phyloP scores from a whole-genome alignment of 768 basidiomycete species.

The Pisolithus sp. region DNA sequence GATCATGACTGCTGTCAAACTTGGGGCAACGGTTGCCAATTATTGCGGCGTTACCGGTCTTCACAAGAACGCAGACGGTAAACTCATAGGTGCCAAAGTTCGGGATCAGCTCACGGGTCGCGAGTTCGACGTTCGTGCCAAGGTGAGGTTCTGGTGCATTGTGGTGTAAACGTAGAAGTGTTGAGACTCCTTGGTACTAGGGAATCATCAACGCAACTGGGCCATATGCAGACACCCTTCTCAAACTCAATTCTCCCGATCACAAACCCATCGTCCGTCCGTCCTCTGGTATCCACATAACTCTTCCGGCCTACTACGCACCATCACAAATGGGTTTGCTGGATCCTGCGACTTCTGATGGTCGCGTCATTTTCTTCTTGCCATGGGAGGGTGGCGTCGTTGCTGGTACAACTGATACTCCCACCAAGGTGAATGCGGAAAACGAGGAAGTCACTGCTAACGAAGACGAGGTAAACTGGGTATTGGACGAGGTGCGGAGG shows the following conservation, averaged over 20 bases:
- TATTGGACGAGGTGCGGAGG: slow-evolving; percentile 84
- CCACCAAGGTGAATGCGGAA: slow-evolving; percentile 53
- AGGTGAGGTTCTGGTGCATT: slow-evolving; percentile 35
- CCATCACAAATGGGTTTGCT: slow-evolving; percentile 92
- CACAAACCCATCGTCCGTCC: slow-evolving; percentile 88
- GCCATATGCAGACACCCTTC: slow-evolving; percentile 82
- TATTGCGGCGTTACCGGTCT: slow-evolving; percentile 81
- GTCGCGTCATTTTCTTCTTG: slow-evolving; percentile 97
- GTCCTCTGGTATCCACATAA: slow-evolving; percentile 92
- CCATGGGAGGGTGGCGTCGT: slow-evolving; percentile 99
- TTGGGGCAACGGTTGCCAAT: slow-evolving; percentile 84
- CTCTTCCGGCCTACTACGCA: slow-evolving; percentile 94
- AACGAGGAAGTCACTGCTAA: slow-evolving; percentile 65
- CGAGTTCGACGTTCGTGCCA: slow-evolving; percentile 76
- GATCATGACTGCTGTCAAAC: slow-evolving; percentile 89
- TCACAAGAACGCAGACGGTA: slow-evolving; percentile 58
- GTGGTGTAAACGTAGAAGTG: background rate
- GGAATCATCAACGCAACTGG: slow-evolving; percentile 97
- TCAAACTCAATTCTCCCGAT: slow-evolving; percentile 69
- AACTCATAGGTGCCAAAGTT: slow-evolving; percentile 66
- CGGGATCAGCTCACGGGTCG: slow-evolving; percentile 79
- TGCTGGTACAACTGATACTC: slow-evolving; percentile 92
- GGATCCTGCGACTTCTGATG: slow-evolving; percentile 92
- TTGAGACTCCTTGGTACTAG: slow-evolving; percentile 27
- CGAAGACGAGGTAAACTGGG: slow-evolving; percentile 96